Percentiles rank a stretch among this genome's conserved stretches.
Evolutionary conservation across 2,329 filamentous ascomycete genomes (phyloP).

Genomic region (Penicillium sclerotigenum): DNA sequence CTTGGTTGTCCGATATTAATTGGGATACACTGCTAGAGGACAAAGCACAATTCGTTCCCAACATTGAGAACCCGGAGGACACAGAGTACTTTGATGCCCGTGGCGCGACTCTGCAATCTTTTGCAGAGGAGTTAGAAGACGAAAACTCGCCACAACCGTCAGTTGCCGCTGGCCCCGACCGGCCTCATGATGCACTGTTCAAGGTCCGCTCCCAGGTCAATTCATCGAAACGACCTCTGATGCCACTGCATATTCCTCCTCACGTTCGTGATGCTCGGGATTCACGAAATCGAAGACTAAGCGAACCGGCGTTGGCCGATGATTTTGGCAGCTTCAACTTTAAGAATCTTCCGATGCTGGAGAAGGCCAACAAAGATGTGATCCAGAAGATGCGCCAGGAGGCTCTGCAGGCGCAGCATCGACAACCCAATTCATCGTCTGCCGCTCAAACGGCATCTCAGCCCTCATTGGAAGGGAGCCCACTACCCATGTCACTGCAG

Average conservation of each 20-base stretch:
- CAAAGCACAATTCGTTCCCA: conserved; percentile 91
- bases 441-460: conserved; percentile 27
- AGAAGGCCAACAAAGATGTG: conserved; percentile 98
- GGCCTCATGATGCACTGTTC: conserved; percentile 91
- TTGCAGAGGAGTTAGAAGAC: conserved; percentile 92
- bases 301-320: conserved; percentile 82
- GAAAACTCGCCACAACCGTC: conserved; percentile 71
- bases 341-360: conserved; percentile 93
- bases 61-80: conserved; percentile 89
- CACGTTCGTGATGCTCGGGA: conserved; percentile 93
- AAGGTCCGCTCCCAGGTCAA: conserved; percentile 83
- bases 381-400: conserved; percentile 94
- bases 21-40: conserved; percentile 93
- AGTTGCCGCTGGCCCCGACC: conserved; percentile 67
- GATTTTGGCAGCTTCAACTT: conserved; percentile 97
- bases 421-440: conserved; percentile 38
- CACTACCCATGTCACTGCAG: conserved; percentile 75
- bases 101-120: conserved; percentile 86
- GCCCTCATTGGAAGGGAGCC: conserved; percentile 77
- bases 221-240: conserved; percentile 82
- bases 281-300: conserved; percentile 78
- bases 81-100: conserved; percentile 96
- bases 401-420: conserved; percentile 69
- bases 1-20: conserved; percentile 82
- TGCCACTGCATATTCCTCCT: conserved; percentile 93